Percentiles rank a stretch among this genome's conserved stretches.
Evolutionary conservation across 1,284 basidiomycete genomes (phyloP).

Genomic region (Gomphus sp.): DNA sequence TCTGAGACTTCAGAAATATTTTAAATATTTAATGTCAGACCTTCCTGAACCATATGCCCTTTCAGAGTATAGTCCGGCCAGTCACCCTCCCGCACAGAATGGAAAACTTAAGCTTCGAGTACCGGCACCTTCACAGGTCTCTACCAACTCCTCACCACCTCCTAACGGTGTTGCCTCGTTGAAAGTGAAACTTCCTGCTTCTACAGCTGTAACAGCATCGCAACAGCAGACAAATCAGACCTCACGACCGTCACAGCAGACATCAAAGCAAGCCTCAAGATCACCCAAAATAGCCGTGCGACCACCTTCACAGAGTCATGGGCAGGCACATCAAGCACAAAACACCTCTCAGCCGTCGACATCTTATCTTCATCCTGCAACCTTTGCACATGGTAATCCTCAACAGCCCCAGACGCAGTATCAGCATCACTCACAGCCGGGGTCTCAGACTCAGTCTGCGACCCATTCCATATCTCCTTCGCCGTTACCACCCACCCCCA

Average conservation of each 20-base stretch:
- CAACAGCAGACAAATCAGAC: neutral
- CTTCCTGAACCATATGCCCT: constrained; percentile 55
- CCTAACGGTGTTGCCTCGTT: neutral
- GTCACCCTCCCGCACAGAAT: neutral
- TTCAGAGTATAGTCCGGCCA: constrained; percentile 35
- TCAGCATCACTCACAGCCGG: constrained; percentile 5
- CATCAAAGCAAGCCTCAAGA: neutral
- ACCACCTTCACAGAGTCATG: neutral
- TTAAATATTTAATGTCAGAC: constrained; percentile 65
- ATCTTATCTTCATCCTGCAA: constrained; percentile 8
- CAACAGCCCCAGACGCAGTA: constrained; percentile 10
- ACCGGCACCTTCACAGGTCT: constrained; percentile 1
- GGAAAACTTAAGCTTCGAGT: constrained; percentile 9
- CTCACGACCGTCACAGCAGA: neutral
- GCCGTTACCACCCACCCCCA: constrained; percentile 5
- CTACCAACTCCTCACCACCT: neutral
- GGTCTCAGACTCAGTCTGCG: constrained; percentile 7
- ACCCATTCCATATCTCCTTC: constrained; percentile 8
- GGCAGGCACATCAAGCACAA: neutral
- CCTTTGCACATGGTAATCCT: constrained; percentile 2
- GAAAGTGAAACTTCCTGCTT: constrained; percentile 9
- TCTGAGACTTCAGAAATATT: constrained; percentile 44
- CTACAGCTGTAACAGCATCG: neutral
- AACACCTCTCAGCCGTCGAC: neutral
- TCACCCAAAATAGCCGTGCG: constrained; percentile 3